Evolutionary conservation across 75 land plant genomes (phyloP).

Genomic region (Adiantum capillusveneris): DNA sequence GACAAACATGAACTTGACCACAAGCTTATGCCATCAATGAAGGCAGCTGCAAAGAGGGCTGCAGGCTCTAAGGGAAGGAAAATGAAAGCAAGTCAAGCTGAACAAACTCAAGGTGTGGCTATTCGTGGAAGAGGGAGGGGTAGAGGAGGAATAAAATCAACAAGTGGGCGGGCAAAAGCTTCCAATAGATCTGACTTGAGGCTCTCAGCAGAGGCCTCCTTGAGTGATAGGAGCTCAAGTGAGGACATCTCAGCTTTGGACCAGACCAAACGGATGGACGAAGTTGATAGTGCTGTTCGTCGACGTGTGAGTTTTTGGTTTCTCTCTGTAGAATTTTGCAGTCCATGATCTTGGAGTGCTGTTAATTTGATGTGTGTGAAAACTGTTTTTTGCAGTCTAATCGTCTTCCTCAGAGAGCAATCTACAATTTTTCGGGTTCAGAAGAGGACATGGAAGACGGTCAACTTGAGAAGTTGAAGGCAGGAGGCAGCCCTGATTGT

Average conservation of each 20-base stretch:
- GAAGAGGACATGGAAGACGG: not conserved
- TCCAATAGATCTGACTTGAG: not conserved
- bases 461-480: no score
- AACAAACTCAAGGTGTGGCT: not conserved
- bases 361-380: not conserved
- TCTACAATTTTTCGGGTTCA: not conserved
- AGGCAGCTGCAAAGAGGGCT: not conserved
- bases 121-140: not conserved
- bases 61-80: not conserved
- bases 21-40: not conserved
- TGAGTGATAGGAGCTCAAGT: not conserved
- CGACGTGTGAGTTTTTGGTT: not conserved
- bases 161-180: not conserved
- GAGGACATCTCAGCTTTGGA: not conserved
- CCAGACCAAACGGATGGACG: no score
- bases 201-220: not conserved
- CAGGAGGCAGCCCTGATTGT: no score
- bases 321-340: not conserved
- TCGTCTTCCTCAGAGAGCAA: not conserved
- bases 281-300: not conserved
- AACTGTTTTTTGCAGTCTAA: not conserved
- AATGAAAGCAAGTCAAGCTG: not conserved
- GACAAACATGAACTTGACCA: not conserved
- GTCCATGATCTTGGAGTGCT: not conserved
- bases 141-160: slow-evolving; percentile 1